phyloP scores from a whole-genome alignment of 768 basidiomycete species.

The Termitomyces sp. region DNA sequence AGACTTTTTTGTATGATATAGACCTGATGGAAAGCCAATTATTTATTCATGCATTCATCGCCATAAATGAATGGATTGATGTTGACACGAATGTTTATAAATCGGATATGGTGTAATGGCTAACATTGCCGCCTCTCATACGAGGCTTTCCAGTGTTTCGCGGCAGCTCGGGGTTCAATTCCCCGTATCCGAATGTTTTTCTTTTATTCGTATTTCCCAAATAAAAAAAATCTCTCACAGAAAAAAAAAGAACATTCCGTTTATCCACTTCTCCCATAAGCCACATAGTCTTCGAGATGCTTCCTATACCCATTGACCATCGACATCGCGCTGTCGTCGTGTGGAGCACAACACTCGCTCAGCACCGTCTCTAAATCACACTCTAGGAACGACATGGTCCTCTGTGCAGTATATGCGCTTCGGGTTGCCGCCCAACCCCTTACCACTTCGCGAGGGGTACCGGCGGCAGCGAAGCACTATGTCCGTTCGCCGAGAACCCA shows the following conservation, averaged over 20 bases:
- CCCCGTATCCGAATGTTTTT: slow-evolving; percentile 32
- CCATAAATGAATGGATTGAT: no score
- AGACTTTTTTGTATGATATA: no score
- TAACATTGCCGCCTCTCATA: slow-evolving; percentile 61
- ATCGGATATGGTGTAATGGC: slow-evolving; percentile 54
- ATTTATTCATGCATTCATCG: no score
- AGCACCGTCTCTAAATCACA: slow-evolving; percentile 26
- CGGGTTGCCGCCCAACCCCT: slow-evolving; percentile 21
- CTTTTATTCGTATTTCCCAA: no score
- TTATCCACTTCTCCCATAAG: slow-evolving; percentile 20
- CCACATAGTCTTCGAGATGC: slow-evolving; percentile 24
- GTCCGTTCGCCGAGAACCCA: slow-evolving; percentile 15
- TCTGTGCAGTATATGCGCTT: slow-evolving; percentile 20
- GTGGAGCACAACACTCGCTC: slow-evolving; percentile 20
- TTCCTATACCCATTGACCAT: slow-evolving; percentile 22
- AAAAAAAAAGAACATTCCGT: no score
- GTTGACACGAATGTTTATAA: no score
- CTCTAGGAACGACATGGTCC: slow-evolving; percentile 25
- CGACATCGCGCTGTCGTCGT: slow-evolving; percentile 21
- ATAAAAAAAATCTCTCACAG: no score
- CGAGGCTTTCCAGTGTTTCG: slow-evolving; percentile 14
- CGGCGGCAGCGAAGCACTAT: no score
- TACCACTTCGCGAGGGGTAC: no score
- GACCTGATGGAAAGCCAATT: no score
- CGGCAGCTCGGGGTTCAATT: slow-evolving; percentile 54